Evolutionary conservation across 208 protist genomes (phyloP).

Genomic region (Angomonas ambiguus): DNA sequence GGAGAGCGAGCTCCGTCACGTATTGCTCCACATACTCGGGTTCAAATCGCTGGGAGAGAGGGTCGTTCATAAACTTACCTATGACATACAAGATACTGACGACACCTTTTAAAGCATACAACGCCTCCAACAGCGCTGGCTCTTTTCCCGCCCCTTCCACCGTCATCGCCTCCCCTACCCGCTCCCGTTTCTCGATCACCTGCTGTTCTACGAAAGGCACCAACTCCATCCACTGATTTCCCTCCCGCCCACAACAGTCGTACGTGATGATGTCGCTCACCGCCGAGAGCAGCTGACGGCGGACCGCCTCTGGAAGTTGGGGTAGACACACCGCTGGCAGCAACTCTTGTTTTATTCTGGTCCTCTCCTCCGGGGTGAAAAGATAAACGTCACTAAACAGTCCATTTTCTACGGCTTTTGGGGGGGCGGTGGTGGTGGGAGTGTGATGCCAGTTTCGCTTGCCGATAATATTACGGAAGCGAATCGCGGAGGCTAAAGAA

Average conservation of each 20-base stretch:
- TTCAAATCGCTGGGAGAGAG: conserved; percentile 26
- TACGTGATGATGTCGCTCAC: conserved; percentile 60
- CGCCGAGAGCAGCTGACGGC: conserved; percentile 67
- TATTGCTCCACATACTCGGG: conserved; percentile 52
- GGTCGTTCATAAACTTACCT: conserved; percentile 64
- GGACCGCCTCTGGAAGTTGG: conserved; percentile 61
- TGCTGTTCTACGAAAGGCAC: conserved; percentile 45
- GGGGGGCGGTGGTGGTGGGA: not conserved
- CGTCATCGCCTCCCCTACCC: conserved; percentile 19
- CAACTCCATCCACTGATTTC: conserved; percentile 51
- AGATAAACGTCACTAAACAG: conserved; percentile 8
- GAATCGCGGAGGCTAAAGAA: conserved; percentile 60
- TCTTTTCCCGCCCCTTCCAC: conserved; percentile 15
- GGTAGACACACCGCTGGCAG: conserved; percentile 60
- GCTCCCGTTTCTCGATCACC: conserved; percentile 38
- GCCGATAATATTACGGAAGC: conserved; percentile 68
- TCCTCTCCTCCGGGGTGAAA: conserved; percentile 52
- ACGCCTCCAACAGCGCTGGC: conserved; percentile 18
- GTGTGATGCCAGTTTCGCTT: conserved; percentile 64
- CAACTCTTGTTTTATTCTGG: conserved; percentile 35
- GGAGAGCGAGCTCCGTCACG: conserved; percentile 27
- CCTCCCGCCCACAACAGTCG: conserved; percentile 38
- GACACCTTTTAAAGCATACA: conserved; percentile 55
- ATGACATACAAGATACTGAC: conserved; percentile 61
- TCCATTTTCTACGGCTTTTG: too few relatives aligned